Conservation (phyloP, 2,329 filamentous ascomycete genomes). For the Proliferodiscus dingleyae region DNA sequence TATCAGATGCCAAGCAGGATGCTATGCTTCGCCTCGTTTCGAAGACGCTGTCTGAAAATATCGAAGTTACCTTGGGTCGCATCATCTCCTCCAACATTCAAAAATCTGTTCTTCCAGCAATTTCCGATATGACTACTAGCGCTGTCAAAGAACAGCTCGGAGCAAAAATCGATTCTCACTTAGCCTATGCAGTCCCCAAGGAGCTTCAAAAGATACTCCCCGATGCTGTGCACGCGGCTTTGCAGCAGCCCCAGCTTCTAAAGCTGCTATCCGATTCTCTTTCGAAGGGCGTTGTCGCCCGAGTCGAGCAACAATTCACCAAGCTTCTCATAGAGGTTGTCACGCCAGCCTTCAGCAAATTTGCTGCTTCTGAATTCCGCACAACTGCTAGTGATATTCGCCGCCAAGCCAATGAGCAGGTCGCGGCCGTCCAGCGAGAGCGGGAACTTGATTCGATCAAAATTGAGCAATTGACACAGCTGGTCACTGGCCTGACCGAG, state of each 20-base stretch:
- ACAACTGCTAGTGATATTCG: slow-evolving; percentile 66
- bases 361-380: slow-evolving; percentile 62
- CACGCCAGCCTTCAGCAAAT: slow-evolving; percentile 59
- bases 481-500: slow-evolving; percentile 62
- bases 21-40: slow-evolving; percentile 65
- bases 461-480: slow-evolving; percentile 66
- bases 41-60: slow-evolving; percentile 63
- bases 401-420: slow-evolving; percentile 40
- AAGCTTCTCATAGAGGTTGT: slow-evolving; percentile 57
- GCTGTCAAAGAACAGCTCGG: slow-evolving; percentile 69
- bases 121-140: slow-evolving; percentile 63
- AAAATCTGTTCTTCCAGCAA: slow-evolving; percentile 69
- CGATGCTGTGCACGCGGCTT: slow-evolving; percentile 56
- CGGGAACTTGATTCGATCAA: slow-evolving; percentile 45
- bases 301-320: slow-evolving; percentile 65
- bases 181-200: slow-evolving; percentile 38
- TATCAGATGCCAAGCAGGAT: slow-evolving; percentile 61
- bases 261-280: slow-evolving; percentile 70
- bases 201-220: slow-evolving; percentile 71
- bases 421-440: slow-evolving; percentile 26
- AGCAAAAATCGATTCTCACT: slow-evolving; percentile 46
- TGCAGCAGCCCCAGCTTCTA: slow-evolving; percentile 70
- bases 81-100: slow-evolving; percentile 60
- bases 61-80: slow-evolving; percentile 44
- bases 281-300: slow-evolving; percentile 58